Percentiles rank a stretch among this genome's conserved stretches.
phyloP scores from a whole-genome alignment of 805 yeast species.

The Lipomyces oligophaga region DNA sequence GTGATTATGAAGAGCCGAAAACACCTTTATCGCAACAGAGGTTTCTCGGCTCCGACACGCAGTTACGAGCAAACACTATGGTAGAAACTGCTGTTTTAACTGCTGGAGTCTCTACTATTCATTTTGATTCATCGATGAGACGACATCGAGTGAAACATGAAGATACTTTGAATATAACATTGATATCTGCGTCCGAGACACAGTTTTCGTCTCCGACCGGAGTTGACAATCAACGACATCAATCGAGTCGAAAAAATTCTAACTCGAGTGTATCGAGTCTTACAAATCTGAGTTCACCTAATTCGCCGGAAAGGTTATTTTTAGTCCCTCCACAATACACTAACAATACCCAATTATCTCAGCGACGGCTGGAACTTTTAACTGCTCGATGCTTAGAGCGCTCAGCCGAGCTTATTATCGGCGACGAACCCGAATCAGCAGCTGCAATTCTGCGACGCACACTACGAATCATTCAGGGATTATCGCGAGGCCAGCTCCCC shows the following conservation, averaged over 20 bases:
- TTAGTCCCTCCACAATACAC: too few species aligned
- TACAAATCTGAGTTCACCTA: too few species aligned
- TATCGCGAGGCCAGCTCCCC: constrained; percentile 13
- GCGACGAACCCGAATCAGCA: constrained; percentile 12
- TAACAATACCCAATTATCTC: constrained; percentile 8
- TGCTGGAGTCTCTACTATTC: too few species aligned
- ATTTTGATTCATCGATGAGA: constrained; percentile 2
- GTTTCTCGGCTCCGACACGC: constrained; percentile 4
- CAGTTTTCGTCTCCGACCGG: too few species aligned
- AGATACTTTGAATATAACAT: too few species aligned
- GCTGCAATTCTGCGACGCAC: constrained; percentile 4
- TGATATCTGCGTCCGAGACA: too few species aligned
- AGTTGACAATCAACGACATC: too few species aligned
- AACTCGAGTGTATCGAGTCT: too few species aligned
- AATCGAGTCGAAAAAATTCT: too few species aligned
- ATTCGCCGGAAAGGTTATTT: too few species aligned
- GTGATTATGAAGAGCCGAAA: constrained; percentile 1
- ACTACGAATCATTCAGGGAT: constrained; percentile 9
- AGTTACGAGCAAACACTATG: too few species aligned
- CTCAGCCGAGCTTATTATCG: constrained; percentile 6
- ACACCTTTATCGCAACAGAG: constrained; percentile 2
- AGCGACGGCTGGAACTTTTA: constrained; percentile 19
- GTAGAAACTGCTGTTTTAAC: too few species aligned
- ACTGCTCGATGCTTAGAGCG: constrained; percentile 10
- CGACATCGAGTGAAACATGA: constrained; percentile 9